Percentiles rank a stretch among this genome's conserved stretches.
phyloP scores from a whole-genome alignment of 2,329 filamentous ascomycete genomes.

The Calonectria henricotiae region DNA sequence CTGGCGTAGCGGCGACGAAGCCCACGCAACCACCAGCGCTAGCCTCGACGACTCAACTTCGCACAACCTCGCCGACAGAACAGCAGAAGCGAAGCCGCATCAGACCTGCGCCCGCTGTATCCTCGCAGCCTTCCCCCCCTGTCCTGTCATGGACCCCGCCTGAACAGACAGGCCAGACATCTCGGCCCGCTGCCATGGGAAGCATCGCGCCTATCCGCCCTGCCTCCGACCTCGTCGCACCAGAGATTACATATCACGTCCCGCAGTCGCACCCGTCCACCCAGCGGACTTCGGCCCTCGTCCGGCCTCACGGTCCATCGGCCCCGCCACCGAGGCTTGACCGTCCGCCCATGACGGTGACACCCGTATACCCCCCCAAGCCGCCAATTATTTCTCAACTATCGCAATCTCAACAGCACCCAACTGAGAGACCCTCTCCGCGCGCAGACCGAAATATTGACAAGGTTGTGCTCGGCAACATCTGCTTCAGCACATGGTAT shows the following conservation, averaged over 20 bases:
- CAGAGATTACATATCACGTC: slow-evolving; percentile 62
- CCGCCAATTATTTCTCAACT: slow-evolving; percentile 45
- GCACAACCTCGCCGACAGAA: slow-evolving; percentile 33
- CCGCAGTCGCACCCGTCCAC: slow-evolving; percentile 55
- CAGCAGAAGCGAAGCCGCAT: slow-evolving; percentile 48
- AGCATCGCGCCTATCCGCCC: slow-evolving; percentile 49
- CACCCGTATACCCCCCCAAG: slow-evolving; percentile 58
- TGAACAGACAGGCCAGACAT: slow-evolving; percentile 46
- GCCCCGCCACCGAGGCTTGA: slow-evolving; percentile 55
- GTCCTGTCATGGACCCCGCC: slow-evolving; percentile 50
- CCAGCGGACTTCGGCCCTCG: slow-evolving; percentile 53
- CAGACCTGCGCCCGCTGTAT: slow-evolving; percentile 35
- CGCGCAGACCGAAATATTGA: slow-evolving; percentile 83
- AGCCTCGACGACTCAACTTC: slow-evolving; percentile 6
- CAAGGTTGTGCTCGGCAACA: slow-evolving; percentile 87
- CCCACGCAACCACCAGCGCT: slow-evolving; percentile 34
- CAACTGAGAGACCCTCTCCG: slow-evolving; percentile 57
- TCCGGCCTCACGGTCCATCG: slow-evolving; percentile 57
- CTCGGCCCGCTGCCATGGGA: slow-evolving; percentile 46
- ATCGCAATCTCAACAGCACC: background rate
- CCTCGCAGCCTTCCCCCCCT: slow-evolving; percentile 41
- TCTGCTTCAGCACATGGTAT: slow-evolving; percentile 92
- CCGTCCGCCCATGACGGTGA: slow-evolving; percentile 52
- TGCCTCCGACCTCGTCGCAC: slow-evolving; percentile 58
- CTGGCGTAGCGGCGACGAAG: slow-evolving; percentile 24